These are phyloP conservation scores for Ascochyta rabiei DNA, from an alignment of 2,329 filamentous ascomycete species.

Conservation along the genomic window DNA sequence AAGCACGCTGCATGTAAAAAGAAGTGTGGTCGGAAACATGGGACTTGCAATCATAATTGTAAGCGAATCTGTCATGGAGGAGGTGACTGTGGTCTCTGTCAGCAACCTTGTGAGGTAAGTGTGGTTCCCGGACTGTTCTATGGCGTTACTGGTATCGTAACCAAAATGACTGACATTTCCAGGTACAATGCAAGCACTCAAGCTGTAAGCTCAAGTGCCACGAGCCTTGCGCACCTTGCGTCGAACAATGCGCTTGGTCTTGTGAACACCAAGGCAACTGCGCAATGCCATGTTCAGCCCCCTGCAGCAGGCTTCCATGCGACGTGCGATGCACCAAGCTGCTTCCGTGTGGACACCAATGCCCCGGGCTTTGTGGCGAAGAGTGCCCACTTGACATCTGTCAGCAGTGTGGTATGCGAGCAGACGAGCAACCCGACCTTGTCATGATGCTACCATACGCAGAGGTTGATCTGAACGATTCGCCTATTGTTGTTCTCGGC, in stretches of 20 bases:
- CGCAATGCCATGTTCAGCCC: conserved; percentile 44
- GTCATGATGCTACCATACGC: conserved; percentile 30
- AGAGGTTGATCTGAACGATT: conserved; percentile 38
- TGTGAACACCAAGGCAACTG: conserved; percentile 45
- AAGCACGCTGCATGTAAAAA: conserved; percentile 29
- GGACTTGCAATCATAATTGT: conserved; percentile 41
- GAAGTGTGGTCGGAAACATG: conserved; percentile 33
- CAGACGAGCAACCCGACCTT: conserved; percentile 31
- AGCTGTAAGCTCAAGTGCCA: conserved; percentile 33
- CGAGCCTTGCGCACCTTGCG: conserved; percentile 44
- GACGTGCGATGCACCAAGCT: conserved; percentile 33
- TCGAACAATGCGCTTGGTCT: conserved; percentile 40
- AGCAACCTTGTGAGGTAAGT: conserved; percentile 28
- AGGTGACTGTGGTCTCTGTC: conserved; percentile 33
- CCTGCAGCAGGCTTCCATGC: conserved; percentile 41
- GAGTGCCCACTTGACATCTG: conserved; percentile 31
- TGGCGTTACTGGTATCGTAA: background rate
- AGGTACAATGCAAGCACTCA: conserved; percentile 39
- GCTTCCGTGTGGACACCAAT: conserved; percentile 41
- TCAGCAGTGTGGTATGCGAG: conserved; percentile 29
- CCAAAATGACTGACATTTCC: background rate
- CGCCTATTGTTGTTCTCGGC: conserved; percentile 32
- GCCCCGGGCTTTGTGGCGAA: conserved; percentile 42
- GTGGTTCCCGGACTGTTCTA: background rate
- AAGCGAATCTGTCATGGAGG: conserved; percentile 32